Conservation (phyloP, 371 early-diverging fungal genomes). For the Apophysomyces variabilis region DNA sequence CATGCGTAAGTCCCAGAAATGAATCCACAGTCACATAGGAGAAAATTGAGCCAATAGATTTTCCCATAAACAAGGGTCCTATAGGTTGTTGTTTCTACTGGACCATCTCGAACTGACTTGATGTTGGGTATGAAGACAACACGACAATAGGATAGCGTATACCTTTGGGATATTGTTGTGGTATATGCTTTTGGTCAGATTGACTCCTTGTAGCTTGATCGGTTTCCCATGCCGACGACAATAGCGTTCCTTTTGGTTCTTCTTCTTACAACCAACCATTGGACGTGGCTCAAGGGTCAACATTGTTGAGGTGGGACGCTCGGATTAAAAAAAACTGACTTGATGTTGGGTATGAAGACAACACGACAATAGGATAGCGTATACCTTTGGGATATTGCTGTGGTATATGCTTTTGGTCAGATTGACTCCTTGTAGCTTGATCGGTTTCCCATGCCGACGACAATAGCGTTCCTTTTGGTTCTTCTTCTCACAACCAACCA, state of each 20-base stretch:
- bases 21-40: too few species aligned
- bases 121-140: neutral
- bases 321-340: too few species aligned
- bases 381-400: neutral
- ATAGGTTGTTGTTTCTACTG: neutral
- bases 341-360: neutral
- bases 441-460: slow-evolving; percentile 11
- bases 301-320: too few species aligned
- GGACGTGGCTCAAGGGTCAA: slow-evolving; percentile 12
- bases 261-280: slow-evolving; percentile 6
- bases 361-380: neutral
- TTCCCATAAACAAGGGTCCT: too few species aligned
- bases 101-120: neutral
- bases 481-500: slow-evolving; percentile 10
- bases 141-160: neutral
- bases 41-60: too few species aligned
- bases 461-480: slow-evolving; percentile 9
- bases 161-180: neutral
- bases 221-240: slow-evolving; percentile 11
- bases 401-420: neutral
- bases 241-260: slow-evolving; percentile 11
- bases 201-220: slow-evolving; percentile 7
- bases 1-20: too few species aligned
- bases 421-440: slow-evolving; percentile 7
- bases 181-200: neutral